Evolutionary conservation across 495 filamentous ascomycete genomes (phyloP), one percentile per base, ranked within the genome.

Genomic region (Xylaria longipes): DNA sequence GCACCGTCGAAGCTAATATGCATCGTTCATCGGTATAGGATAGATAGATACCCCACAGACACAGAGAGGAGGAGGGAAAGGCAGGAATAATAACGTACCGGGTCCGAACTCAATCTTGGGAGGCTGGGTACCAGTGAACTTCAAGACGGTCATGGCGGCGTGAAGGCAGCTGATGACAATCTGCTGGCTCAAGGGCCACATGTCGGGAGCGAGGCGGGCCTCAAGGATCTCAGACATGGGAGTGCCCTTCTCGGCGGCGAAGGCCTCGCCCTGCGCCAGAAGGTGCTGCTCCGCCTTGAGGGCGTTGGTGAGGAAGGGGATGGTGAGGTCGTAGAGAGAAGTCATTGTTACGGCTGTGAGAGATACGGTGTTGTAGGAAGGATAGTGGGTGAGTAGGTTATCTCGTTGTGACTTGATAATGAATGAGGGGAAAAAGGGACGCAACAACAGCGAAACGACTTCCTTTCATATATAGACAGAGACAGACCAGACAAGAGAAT

Each of bases 151-250:
- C 65, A 11, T 78, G 79, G 33, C 83, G 57, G 31, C 2, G 57
- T 65, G 69, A 1, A 78, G 71, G 52, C 76, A 75, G 50, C 72
- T 74, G 68, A 79, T 75, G 17, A 80, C 76, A 74, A 89, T 69
- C 69, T 90, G 88, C 76, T 80, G 83, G 58, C 78, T 71, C 27
- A 89, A 72, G 33, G 83, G 77, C 57, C 79, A 79, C 87, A 89
- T 88, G 79, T 88, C 87, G 5, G 77, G 74, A 71, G 45, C 48
- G 8, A 85, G 75, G 3, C 78, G 76, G 29, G 76, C 57, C 0
- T 60, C 25, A 54, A 81, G 46, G 48, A 80, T 50, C 31, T 74
- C 69, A 25, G 33, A 43, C 27, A 76, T 45, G 45, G 71, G 50
- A 31, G 52, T 70, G 48, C 62, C 60, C 31, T 65, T 78, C 35